A percentile compares a stretch with the other conserved stretches of the same genome.
Conservation (phyloP, 2,329 filamentous ascomycete species). For the Nakataea oryzae region DNA sequence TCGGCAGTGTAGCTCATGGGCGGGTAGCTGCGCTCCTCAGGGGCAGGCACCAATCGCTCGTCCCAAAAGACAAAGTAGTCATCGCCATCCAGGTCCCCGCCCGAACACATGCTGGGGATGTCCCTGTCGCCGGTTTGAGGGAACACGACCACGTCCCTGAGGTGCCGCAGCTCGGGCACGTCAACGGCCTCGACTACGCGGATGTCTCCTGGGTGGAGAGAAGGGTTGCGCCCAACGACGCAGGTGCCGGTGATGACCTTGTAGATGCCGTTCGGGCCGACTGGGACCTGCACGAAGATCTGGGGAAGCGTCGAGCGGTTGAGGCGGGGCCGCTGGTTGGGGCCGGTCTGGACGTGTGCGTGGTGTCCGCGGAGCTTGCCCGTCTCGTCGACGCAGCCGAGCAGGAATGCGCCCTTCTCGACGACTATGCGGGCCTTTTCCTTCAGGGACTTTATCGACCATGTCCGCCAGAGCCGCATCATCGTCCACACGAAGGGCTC, state of each 20-base stretch:
- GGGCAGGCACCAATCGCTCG: slow-evolving; percentile 52
- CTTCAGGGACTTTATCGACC: slow-evolving; percentile 82
- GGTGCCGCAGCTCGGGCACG: slow-evolving; percentile 58
- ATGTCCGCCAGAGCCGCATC: slow-evolving; percentile 75
- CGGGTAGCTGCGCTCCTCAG: slow-evolving; percentile 51
- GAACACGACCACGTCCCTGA: slow-evolving; percentile 80
- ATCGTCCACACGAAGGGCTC: slow-evolving; percentile 81
- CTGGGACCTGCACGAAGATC: slow-evolving; percentile 77
- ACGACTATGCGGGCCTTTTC: slow-evolving; percentile 84
- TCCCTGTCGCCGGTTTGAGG: slow-evolving; percentile 46
- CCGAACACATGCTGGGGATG: slow-evolving; percentile 87
- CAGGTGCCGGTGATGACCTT: slow-evolving; percentile 66
- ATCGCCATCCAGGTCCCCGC: slow-evolving; percentile 90
- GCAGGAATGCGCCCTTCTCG: slow-evolving; percentile 72
- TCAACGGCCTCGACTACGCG: slow-evolving; percentile 80
- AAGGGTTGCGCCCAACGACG: slow-evolving; percentile 82
- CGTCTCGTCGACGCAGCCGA: slow-evolving; percentile 85
- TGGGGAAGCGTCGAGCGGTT: slow-evolving; percentile 53
- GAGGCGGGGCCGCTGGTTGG: slow-evolving; percentile 8
- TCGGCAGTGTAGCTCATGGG: slow-evolving; percentile 69
- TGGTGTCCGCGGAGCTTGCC: slow-evolving; percentile 62
- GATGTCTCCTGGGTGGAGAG: slow-evolving; percentile 85
- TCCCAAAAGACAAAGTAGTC: slow-evolving; percentile 97
- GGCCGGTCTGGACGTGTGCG: slow-evolving; percentile 20
- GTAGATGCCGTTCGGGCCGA: slow-evolving; percentile 40